A percentile compares a stretch with the other conserved stretches of the same genome.
Conservation (phyloP, 768 basidiomycete genomes). For the Tubosaeta sp. region DNA sequence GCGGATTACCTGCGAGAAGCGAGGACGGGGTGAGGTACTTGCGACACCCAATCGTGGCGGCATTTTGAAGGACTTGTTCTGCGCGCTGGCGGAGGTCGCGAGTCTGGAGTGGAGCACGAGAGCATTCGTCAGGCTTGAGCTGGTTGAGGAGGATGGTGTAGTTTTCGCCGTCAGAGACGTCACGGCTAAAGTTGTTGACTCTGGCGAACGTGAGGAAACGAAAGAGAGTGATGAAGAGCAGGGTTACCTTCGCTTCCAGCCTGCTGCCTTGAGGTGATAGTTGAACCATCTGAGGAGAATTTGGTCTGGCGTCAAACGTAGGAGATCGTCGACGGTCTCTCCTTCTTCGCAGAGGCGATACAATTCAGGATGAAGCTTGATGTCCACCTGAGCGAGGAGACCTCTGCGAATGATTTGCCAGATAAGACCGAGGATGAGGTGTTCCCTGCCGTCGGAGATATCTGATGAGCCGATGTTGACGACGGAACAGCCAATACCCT, state of each 20-base stretch:
- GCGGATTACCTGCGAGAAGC: slow-evolving; percentile 90
- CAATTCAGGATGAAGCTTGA: slow-evolving; percentile 96
- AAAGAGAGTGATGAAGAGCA: background rate
- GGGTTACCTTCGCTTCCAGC: slow-evolving; percentile 76
- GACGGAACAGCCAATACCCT: slow-evolving; percentile 97
- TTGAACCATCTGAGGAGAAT: slow-evolving; percentile 99
- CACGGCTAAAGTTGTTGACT: slow-evolving; percentile 96
- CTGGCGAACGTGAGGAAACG: slow-evolving; percentile 36
- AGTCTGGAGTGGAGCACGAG: slow-evolving; percentile 85
- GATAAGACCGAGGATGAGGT: slow-evolving; percentile 94
- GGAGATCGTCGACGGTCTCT: slow-evolving; percentile 94
- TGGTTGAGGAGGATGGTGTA: slow-evolving; percentile 96
- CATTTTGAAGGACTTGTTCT: slow-evolving; percentile 92
- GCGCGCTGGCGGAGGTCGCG: slow-evolving; percentile 78
- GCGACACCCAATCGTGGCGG: slow-evolving; percentile 88
- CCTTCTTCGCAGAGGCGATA: slow-evolving; percentile 95
- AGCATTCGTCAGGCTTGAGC: slow-evolving; percentile 91
- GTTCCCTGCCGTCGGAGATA: slow-evolving; percentile 89
- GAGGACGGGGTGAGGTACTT: slow-evolving; percentile 94
- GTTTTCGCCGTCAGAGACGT: slow-evolving; percentile 96
- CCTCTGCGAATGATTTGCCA: slow-evolving; percentile 98
- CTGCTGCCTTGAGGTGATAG: slow-evolving; percentile 94
- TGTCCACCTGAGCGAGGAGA: slow-evolving; percentile 90
- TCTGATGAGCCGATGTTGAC: slow-evolving; percentile 97
- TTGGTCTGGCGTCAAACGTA: slow-evolving; percentile 93